phyloP scores from a whole-genome alignment of 306 rosid genomes.

The peach (Prunus persica) region DNA sequence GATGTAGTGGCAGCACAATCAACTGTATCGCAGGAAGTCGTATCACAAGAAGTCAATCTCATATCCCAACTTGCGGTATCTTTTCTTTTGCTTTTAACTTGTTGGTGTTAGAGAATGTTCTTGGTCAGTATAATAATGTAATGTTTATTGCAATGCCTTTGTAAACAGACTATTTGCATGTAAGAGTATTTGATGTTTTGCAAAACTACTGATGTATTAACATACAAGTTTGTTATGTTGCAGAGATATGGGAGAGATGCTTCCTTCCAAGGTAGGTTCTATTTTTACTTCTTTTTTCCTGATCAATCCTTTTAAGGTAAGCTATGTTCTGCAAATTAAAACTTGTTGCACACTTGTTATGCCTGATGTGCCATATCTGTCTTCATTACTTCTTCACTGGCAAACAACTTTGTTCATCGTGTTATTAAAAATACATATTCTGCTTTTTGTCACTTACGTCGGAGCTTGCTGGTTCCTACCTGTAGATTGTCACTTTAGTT shows the following conservation, averaged over 20 bases:
- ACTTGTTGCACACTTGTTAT: background rate
- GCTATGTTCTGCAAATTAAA: background rate
- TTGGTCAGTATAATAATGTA: constrained; percentile 2
- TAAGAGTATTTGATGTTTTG: constrained; percentile 2
- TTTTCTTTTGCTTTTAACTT: background rate
- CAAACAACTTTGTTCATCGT: no score
- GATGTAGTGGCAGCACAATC: constrained; percentile 45
- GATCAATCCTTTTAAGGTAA: background rate
- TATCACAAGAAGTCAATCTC: constrained; percentile 41
- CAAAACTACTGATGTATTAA: background rate
- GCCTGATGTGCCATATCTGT: background rate
- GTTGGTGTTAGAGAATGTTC: constrained; percentile 2
- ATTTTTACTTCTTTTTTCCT: background rate
- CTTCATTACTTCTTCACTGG: background rate
- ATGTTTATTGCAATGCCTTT: constrained; percentile 14
- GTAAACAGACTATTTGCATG: constrained; percentile 17
- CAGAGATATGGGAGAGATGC: constrained; percentile 80
- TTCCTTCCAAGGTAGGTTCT: constrained; percentile 67
- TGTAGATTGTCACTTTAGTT: background rate
- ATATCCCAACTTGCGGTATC: constrained; percentile 71
- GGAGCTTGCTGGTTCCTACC: no score
- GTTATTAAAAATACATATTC: background rate
- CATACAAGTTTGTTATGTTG: constrained; percentile 25
- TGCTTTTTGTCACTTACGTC: background rate
- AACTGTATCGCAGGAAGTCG: constrained; percentile 30